Evolutionary conservation across 768 basidiomycete genomes (phyloP).

Genomic region (Sistotremastrum suecicum): DNA sequence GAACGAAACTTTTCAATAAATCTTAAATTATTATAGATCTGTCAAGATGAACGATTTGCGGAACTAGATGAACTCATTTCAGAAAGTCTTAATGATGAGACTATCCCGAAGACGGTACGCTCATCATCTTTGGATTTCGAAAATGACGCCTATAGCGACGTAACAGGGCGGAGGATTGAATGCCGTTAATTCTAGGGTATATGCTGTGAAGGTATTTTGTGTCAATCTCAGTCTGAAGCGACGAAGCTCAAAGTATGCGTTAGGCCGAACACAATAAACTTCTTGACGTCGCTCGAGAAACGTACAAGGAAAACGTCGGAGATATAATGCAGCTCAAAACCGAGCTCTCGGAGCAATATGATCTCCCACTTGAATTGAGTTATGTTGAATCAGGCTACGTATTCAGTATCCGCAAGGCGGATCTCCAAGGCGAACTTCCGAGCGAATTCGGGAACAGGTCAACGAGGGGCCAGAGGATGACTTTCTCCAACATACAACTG

Average conservation of each 20-base stretch:
- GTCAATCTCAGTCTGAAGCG: too few relatives aligned
- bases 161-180: too few relatives aligned
- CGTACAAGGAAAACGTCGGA: constrained; percentile 83
- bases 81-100: constrained; percentile 61
- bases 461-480: constrained; percentile 53
- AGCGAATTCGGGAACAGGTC: constrained; percentile 56
- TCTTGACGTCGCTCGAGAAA: constrained; percentile 89
- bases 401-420: constrained; percentile 53
- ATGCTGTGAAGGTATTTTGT: constrained; percentile 58
- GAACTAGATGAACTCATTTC: constrained; percentile 47
- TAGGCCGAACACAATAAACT: constrained; percentile 69
- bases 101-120: constrained; percentile 41
- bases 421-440: constrained; percentile 48
- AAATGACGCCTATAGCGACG: background rate
- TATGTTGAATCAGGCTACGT: constrained; percentile 68
- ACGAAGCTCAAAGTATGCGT: background rate
- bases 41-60: constrained; percentile 57
- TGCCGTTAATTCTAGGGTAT: constrained; percentile 54
- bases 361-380: constrained; percentile 47
- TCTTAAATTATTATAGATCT: constrained; percentile 32
- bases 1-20: background rate
- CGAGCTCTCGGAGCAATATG: constrained; percentile 44
- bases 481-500: constrained; percentile 71
- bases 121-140: background rate
- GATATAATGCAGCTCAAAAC: constrained; percentile 68